These are phyloP conservation scores for Dittrichia graveolens DNA, from an alignment of 129 eudicot species.

Conservation along the genomic window DNA sequence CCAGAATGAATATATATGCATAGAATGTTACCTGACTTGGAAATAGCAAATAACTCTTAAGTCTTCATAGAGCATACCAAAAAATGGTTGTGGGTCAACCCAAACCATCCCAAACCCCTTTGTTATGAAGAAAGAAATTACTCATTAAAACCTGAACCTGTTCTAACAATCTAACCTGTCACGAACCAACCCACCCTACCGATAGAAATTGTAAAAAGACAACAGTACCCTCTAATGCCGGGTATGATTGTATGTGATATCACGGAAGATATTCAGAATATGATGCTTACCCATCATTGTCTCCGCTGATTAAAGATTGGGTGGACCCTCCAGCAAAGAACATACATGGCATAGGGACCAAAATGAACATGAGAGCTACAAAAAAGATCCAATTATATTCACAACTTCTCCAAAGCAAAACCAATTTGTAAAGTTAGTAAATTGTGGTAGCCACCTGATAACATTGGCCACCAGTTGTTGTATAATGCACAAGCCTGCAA, in stretches of 20 bases:
- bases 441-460: slow-evolving; percentile 51
- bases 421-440: background rate
- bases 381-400: background rate
- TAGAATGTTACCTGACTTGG: too few relatives aligned
- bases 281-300: slow-evolving; percentile 68
- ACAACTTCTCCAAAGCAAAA: background rate
- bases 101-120: too few relatives aligned
- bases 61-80: too few relatives aligned
- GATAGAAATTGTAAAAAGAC: background rate
- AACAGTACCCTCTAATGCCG: background rate
- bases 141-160: too few relatives aligned
- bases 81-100: too few relatives aligned
- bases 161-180: too few relatives aligned
- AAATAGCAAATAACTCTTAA: too few relatives aligned
- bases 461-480: slow-evolving; percentile 85
- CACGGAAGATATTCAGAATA: background rate
- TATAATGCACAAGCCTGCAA: slow-evolving; percentile 78
- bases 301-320: slow-evolving; percentile 64
- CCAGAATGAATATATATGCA: too few relatives aligned
- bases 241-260: too few relatives aligned
- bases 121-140: too few relatives aligned
- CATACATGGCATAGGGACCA: slow-evolving; percentile 83
- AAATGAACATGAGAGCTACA: slow-evolving; percentile 74
- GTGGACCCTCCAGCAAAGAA: slow-evolving; percentile 80
- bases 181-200: too few relatives aligned